A percentile compares a stretch with the other conserved stretches of the same genome.
phyloP scores from a whole-genome alignment of 1,284 basidiomycete genomes.

The Bjerkandera adusta region DNA sequence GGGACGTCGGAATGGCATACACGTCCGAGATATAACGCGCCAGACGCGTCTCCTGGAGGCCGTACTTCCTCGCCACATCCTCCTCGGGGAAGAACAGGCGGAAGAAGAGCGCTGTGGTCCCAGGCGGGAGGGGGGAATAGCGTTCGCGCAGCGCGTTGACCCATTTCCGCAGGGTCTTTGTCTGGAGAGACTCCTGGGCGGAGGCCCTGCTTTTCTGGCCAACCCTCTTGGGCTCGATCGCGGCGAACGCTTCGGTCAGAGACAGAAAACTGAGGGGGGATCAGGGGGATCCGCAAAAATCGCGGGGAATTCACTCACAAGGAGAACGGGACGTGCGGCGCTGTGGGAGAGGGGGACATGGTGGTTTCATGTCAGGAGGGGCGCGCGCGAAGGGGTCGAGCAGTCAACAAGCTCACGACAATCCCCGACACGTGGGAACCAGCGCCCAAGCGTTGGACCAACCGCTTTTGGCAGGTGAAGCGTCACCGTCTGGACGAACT shows the following conservation, averaged over 20 bases:
- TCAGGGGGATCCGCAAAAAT: neutral
- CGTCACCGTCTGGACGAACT: no score
- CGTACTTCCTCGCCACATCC: slow-evolving; percentile 67
- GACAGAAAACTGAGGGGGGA: slow-evolving; percentile 40
- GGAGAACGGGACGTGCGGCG: neutral
- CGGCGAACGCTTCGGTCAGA: slow-evolving; percentile 43
- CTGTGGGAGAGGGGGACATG: neutral
- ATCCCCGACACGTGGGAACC: no score
- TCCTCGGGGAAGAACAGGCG: slow-evolving; percentile 82
- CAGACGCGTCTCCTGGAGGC: slow-evolving; percentile 72
- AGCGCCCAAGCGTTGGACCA: no score
- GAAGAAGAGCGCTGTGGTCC: slow-evolving; percentile 56
- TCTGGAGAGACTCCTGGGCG: slow-evolving; percentile 5
- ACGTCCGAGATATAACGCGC: slow-evolving; percentile 50
- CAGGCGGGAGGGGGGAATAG: slow-evolving; percentile 46
- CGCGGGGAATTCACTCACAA: neutral
- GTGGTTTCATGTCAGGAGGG: neutral
- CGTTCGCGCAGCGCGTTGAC: slow-evolving; percentile 36
- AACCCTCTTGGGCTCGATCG: slow-evolving; percentile 21
- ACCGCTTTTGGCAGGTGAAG: no score
- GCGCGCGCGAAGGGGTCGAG: no score
- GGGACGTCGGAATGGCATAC: slow-evolving; percentile 39
- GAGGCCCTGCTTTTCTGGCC: slow-evolving; percentile 14
- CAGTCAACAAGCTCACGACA: no score
- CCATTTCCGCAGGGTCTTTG: slow-evolving; percentile 48